Base-by-base conservation (phyloP, 805 yeast species). In the Metahyphopichia silvanorum region DNA sequence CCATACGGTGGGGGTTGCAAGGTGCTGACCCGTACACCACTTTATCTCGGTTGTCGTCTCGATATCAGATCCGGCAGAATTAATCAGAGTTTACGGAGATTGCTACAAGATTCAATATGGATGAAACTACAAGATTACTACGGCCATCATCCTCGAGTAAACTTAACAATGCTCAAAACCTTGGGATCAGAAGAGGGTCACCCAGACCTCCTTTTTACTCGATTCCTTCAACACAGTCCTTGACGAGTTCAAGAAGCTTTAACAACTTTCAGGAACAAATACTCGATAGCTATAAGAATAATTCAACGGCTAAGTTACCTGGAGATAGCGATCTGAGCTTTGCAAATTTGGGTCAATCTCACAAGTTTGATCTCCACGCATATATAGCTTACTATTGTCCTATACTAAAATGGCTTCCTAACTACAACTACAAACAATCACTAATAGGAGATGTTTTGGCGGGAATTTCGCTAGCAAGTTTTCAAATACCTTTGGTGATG, bases 401-500 rank as follows among this genome's bases (percentile, higher is more conserved):
- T 4, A 46, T 59, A 3, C 39, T 59, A 20, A 33, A 45, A 15
- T 59, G 66, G 66, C 36, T 57, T 24, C 64, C 64, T 3, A 41
- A 44, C 2, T 59, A 59, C 31, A 26, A 43, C 12, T 32, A 33
- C 17, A 14, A 25, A 5, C 29, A 28, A 7, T 23, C 34, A 12
- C 30, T 56, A 7, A 12, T 50, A 5, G 63, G 66, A 10, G 66
- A 59, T 29, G 32, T 52, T 12, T 39, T 59, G 10, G 66, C 66
- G 8, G 63, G 66, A 0, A 29, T 56, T 3, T 53, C 63, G 15
- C 39, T 59, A 17, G 59, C 64, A 5, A 51, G 57, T 18, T 59
- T 59, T 42, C 66, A 58, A 42, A 53, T 58, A 24, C 65, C 65
- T 7, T 42, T 58, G 21, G 60, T 80, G 73, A 70, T 81, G 72